Conservation (phyloP, 1,284 basidiomycete genomes). For the Mycena citricolor region DNA sequence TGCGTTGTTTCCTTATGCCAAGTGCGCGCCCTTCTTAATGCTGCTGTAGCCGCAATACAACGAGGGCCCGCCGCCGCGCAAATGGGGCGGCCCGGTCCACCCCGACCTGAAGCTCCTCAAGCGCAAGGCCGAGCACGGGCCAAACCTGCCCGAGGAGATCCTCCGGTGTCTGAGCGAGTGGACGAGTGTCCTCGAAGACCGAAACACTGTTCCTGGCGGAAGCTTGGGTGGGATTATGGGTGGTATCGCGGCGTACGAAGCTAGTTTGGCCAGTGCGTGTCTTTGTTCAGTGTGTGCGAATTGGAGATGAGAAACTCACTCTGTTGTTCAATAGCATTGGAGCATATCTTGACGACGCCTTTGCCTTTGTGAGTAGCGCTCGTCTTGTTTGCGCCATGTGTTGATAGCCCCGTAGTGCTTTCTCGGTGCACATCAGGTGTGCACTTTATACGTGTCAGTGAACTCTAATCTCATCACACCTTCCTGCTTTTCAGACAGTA, state of each 20-base stretch:
- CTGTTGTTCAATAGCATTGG: slow-evolving; percentile 57
- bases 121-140: slow-evolving; percentile 26
- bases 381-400: slow-evolving; percentile 1
- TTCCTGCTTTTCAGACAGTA: slow-evolving; percentile 31
- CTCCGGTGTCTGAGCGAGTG: slow-evolving; percentile 56
- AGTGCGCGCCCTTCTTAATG: not conserved
- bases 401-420: slow-evolving; percentile 40
- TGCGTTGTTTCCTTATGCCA: slow-evolving; percentile 6
- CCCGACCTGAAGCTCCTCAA: slow-evolving; percentile 30
- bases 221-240: slow-evolving; percentile 52
- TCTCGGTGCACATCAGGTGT: slow-evolving; percentile 61
- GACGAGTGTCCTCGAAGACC: slow-evolving; percentile 55
- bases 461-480: not conserved
- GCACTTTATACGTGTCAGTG: not conserved
- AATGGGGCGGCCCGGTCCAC: slow-evolving; percentile 37
- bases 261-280: slow-evolving; percentile 47
- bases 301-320: slow-evolving; percentile 1
- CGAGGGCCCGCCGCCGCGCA: slow-evolving; percentile 22
- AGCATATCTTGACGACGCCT: slow-evolving; percentile 61
- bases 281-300: not conserved
- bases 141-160: slow-evolving; percentile 53
- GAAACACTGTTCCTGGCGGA: slow-evolving; percentile 50
- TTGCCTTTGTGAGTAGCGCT: slow-evolving; percentile 55
- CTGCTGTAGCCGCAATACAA: slow-evolving; percentile 19
- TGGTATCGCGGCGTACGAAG: slow-evolving; percentile 51